These are phyloP conservation scores for Xylaria sp. DNA, from an alignment of 495 filamentous ascomycete species.

Conservation along the genomic window DNA sequence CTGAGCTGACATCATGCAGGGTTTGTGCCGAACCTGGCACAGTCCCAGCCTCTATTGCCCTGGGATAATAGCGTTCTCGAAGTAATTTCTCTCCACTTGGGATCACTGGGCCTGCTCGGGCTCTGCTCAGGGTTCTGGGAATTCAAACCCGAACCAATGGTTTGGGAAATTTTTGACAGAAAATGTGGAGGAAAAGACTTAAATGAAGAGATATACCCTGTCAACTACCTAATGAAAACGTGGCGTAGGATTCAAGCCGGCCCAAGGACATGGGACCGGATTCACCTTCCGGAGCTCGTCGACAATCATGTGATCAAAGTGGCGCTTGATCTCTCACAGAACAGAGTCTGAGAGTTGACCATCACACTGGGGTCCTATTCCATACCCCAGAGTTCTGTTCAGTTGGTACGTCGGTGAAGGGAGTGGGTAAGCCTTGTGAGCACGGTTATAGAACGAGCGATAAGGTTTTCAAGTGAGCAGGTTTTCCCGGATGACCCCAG, in stretches of 20 bases:
- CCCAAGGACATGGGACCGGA: constrained; percentile 29
- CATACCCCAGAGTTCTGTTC: background rate
- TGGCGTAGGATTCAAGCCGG: constrained; percentile 25
- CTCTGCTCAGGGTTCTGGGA: constrained; percentile 25
- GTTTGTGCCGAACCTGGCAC: constrained; percentile 23
- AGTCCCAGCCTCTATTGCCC: constrained; percentile 16
- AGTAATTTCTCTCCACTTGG: constrained; percentile 27
- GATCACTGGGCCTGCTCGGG: constrained; percentile 20
- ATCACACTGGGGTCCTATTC: constrained; percentile 6
- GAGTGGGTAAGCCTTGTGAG: constrained; percentile 9
- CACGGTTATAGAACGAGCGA: constrained; percentile 8
- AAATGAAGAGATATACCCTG: constrained; percentile 24
- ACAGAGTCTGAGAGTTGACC: constrained; percentile 1
- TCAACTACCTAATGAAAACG: constrained; percentile 18
- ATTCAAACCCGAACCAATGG: constrained; percentile 24
- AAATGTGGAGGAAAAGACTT: constrained; percentile 28
- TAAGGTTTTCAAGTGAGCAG: background rate
- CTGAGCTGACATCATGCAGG: constrained; percentile 28
- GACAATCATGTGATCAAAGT: constrained; percentile 28
- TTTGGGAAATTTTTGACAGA: constrained; percentile 29
- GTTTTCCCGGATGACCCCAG: constrained; percentile 14
- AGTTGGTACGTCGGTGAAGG: constrained; percentile 2
- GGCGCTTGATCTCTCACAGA: background rate
- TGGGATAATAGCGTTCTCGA: constrained; percentile 22
- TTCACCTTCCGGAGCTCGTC: constrained; percentile 24